Evolutionary conservation across 2,329 filamentous ascomycete species (phyloP).

Genomic region (Orbilia oligospora): DNA sequence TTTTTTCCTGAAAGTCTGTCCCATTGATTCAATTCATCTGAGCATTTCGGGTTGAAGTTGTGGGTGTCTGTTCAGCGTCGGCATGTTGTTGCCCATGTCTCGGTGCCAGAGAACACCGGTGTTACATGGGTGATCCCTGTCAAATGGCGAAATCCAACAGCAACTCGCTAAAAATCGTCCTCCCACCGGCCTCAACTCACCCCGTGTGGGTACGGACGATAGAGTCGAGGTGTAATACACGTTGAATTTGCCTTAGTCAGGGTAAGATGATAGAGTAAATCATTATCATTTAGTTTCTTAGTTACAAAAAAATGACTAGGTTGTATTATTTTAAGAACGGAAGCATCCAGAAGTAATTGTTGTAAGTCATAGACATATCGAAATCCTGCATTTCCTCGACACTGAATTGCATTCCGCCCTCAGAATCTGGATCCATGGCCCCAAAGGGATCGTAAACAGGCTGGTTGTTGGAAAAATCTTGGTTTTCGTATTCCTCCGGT

Average conservation of each 20-base stretch:
- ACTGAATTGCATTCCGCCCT: not conserved
- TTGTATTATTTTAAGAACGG: slow-evolving; percentile 7
- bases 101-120: slow-evolving; percentile 24
- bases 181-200: not conserved
- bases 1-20: not conserved
- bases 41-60: not conserved
- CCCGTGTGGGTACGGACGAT: not conserved
- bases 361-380: slow-evolving; percentile 42
- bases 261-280: not conserved
- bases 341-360: slow-evolving; percentile 43
- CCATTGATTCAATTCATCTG: not conserved
- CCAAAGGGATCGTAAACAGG: not conserved
- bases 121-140: slow-evolving; percentile 16
- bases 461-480: not conserved
- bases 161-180: not conserved
- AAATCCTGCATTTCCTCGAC: slow-evolving; percentile 30
- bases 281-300: too few species aligned
- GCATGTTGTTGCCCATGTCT: slow-evolving; percentile 11
- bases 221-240: not conserved
- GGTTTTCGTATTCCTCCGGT: not conserved
- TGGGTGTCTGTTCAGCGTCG: not conserved
- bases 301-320: too few species aligned
- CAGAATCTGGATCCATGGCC: not conserved
- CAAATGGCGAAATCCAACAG: slow-evolving; percentile 7
- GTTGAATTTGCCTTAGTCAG: not conserved